Percentiles rank a stretch among this genome's conserved stretches.
These are phyloP conservation scores for Paracoccidioides lutzii DNA, from an alignment of 2,329 filamentous ascomycete species.

Conservation along the genomic window DNA sequence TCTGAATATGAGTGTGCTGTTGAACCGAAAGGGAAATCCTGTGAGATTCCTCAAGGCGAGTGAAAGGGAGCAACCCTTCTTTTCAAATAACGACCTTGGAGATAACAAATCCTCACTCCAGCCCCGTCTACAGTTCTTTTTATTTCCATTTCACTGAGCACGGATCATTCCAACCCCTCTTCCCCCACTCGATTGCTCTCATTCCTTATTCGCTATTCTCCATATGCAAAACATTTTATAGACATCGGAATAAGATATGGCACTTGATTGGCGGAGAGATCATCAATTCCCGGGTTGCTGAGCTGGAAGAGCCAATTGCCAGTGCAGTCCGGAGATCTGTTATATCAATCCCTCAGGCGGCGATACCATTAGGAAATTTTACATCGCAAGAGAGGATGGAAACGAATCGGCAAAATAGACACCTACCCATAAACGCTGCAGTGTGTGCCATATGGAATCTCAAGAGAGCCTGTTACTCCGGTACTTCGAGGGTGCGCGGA, in stretches of 20 bases:
- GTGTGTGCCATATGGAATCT: background rate
- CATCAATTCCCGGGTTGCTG: background rate
- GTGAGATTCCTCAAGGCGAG: too few relatives aligned
- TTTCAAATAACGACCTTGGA: too few relatives aligned
- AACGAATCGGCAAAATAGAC: background rate
- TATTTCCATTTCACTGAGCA: too few relatives aligned
- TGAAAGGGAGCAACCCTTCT: too few relatives aligned
- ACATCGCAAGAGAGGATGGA: background rate
- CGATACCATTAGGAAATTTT: background rate
- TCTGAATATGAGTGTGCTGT: too few relatives aligned
- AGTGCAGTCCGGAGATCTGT: background rate
- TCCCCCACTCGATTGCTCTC: too few relatives aligned
- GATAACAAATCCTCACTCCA: too few relatives aligned
- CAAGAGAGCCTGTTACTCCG: background rate
- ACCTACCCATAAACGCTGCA: background rate
- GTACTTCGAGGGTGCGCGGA: background rate
- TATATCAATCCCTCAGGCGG: background rate
- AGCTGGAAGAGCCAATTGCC: background rate
- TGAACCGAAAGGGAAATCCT: too few relatives aligned
- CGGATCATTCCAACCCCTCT: too few relatives aligned
- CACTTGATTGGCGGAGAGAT: background rate
- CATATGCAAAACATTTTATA: background rate
- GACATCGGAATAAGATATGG: background rate
- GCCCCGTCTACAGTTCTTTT: too few relatives aligned
- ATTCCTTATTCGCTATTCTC: background rate